These are phyloP conservation scores for Aspergillus floridensis DNA, from an alignment of 2,329 filamentous ascomycete species.

Conservation along the genomic window DNA sequence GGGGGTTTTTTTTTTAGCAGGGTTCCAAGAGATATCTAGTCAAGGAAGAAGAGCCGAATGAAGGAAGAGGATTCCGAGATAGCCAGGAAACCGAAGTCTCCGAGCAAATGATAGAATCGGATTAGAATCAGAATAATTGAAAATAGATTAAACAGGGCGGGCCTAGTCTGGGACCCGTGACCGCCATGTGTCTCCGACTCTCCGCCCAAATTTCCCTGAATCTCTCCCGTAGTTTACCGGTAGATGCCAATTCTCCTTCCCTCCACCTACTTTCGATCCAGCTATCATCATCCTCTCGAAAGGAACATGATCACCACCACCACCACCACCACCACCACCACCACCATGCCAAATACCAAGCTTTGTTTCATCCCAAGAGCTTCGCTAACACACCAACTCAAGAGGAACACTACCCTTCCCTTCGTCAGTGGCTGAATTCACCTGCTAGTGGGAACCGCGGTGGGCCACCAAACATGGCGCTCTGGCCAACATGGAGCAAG, in stretches of 20 bases:
- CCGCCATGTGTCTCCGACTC: slow-evolving; percentile 9
- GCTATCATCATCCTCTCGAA: not conserved
- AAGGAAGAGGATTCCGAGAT: slow-evolving; percentile 5
- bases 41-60: not conserved
- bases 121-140: not conserved
- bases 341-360: not conserved
- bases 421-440: slow-evolving; percentile 45
- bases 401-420: not conserved
- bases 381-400: not conserved
- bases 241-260: not conserved
- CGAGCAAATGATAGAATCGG: not conserved
- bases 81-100: not conserved
- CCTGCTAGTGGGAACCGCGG: slow-evolving; percentile 5
- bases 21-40: not conserved
- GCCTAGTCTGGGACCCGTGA: slow-evolving; percentile 8
- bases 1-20: not conserved
- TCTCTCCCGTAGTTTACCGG: not conserved
- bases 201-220: not conserved
- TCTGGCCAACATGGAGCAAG: slow-evolving; percentile 11
- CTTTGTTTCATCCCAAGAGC: slow-evolving; percentile 3
- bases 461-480: not conserved
- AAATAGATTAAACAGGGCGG: slow-evolving; percentile 2
- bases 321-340: not conserved
- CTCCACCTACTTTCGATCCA: not conserved
- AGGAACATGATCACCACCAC: not conserved